These are phyloP conservation scores for Penstemon barbatus DNA, from an alignment of 257 asterid genomes.

Conservation along the genomic window DNA sequence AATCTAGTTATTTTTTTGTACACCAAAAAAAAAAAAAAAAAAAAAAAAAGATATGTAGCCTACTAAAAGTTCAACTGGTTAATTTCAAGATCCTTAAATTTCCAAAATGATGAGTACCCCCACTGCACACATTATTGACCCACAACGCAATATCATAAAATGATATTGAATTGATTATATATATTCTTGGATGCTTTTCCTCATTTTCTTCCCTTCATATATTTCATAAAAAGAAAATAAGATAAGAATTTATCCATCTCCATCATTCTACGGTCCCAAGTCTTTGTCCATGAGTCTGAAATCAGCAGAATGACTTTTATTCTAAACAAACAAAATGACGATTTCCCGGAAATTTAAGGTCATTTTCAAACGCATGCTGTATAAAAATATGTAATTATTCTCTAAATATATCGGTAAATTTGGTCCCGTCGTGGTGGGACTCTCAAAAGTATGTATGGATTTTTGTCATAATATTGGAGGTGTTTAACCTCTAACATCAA, in stretches of 20 bases:
- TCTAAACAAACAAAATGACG: conserved; percentile 14
- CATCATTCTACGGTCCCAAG: conserved; percentile 10
- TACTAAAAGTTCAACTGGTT: no score
- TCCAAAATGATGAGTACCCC: no score
- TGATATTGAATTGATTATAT: background rate
- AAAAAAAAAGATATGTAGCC: no score
- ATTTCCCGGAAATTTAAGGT: background rate
- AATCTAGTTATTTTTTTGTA: no score
- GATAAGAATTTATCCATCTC: conserved; percentile 4
- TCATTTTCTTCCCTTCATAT: background rate
- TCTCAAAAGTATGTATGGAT: background rate
- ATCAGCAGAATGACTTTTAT: conserved; percentile 9
- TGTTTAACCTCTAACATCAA: background rate
- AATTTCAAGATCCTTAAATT: no score
- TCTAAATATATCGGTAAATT: no score
- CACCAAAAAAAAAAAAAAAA: no score
- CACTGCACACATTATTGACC: no score
- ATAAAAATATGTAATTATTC: background rate
- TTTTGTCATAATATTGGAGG: background rate
- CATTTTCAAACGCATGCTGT: background rate
- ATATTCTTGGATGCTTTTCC: conserved; percentile 7
- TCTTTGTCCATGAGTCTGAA: background rate
- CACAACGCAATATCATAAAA: no score
- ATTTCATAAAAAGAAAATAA: background rate
- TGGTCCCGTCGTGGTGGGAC: background rate